Base-by-base conservation (phyloP, 2,329 filamentous ascomycete genomes). In the Xylariaceae sp. region DNA sequence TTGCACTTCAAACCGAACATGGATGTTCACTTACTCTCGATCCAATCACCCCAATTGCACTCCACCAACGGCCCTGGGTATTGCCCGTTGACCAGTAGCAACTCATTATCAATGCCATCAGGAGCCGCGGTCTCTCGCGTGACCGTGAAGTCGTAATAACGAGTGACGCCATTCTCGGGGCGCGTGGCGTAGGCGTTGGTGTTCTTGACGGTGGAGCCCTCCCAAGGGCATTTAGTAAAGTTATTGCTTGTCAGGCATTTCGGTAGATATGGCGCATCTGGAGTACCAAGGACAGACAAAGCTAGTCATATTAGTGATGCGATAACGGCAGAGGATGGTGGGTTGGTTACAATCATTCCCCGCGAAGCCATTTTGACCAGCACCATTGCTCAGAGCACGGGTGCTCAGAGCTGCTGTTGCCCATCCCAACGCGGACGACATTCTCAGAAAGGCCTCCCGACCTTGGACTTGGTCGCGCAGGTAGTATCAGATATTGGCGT, bases 11-110 rank as follows among this genome's bases (percentile, higher is more conserved):
- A 16, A 8, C 12, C 19, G 19, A 29, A 11, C 6, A 3, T 24
- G 22, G 9, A 9, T 9, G 2, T 15, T 28, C 13, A 19, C 46
- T 19, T 33, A 51, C 49, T 41, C 38, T 80, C 60, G 19, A 66
- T 51, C 40, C 41, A 53, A 45, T 69, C 66, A 19, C 66, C 66
- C 64, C 65, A 68, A 43, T 67, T 60, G 31, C 64, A 70, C 24
- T 65, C 64, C 19, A 81, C 69, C 8, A 64, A 59, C 1, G 77
- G 77, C 2, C 76, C 77, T 4, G 76, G 76, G 49, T 71, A 73
- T 44, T 72, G 64, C 3, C 67, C 67, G 50, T 74, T 73, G 52
- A 81, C 61, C 32, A 83, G 63, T 47, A 72, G 52, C 61, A 73
- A 68, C 31, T 68, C 48, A 11, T 67, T 60, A 0, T 57, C 43